These are phyloP conservation scores for Isabelozyma heimii DNA, from an alignment of 805 yeast species.

Conservation along the genomic window DNA sequence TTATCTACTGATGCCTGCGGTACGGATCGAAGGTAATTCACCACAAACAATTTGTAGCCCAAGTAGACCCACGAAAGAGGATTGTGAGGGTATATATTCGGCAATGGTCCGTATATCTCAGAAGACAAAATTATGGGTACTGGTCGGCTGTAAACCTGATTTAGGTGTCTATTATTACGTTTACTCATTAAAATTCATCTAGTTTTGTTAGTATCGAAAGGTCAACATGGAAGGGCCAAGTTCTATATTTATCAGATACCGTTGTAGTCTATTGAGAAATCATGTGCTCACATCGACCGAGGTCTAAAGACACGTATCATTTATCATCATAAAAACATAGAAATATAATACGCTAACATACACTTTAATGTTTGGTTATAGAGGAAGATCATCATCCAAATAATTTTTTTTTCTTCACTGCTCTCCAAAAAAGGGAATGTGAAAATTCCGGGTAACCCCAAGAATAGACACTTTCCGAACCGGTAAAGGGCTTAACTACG, in stretches of 20 bases:
- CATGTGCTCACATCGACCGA: constrained; percentile 59
- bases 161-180: constrained; percentile 27
- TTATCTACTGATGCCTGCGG: constrained; percentile 20
- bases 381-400: no score
- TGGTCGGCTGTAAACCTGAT: constrained; percentile 42
- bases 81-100: constrained; percentile 58
- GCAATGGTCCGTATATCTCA: constrained; percentile 41
- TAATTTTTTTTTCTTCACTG: no score
- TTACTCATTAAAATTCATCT: constrained; percentile 19
- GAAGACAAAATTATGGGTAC: constrained; percentile 52
- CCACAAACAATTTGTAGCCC: constrained; percentile 28
- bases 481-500: no score
- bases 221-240: background rate
- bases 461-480: background rate
- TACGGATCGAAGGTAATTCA: constrained; percentile 16
- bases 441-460: background rate
- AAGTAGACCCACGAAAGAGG: constrained; percentile 63
- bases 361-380: background rate
- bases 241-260: constrained; percentile 69
- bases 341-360: background rate
- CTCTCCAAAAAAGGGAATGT: background rate
- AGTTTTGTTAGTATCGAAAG: background rate
- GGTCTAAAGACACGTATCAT: constrained; percentile 1
- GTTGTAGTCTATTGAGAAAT: constrained; percentile 92
- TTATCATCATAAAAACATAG: constrained; percentile 3